phyloP scores from a whole-genome alignment of 495 filamentous ascomycete species.

The Glarea lozoyensis region DNA sequence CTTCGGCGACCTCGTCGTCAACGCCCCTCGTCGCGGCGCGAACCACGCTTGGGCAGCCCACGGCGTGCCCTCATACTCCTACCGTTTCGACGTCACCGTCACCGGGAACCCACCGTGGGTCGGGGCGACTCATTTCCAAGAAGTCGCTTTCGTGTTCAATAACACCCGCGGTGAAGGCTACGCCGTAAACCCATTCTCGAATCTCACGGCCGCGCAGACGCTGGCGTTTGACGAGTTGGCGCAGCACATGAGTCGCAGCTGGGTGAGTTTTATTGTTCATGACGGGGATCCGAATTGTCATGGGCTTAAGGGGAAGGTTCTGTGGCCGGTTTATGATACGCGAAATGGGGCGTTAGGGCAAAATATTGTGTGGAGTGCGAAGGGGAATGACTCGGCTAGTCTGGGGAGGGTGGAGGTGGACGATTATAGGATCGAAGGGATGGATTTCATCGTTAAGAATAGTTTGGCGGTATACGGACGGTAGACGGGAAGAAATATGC shows the following conservation, averaged over 20 bases:
- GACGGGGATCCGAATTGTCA: slow-evolving; percentile 28
- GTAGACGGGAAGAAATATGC: too few relatives aligned
- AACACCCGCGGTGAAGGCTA: slow-evolving; percentile 34
- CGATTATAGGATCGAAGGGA: slow-evolving; percentile 11
- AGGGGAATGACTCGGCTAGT: slow-evolving; percentile 9
- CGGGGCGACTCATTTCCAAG: slow-evolving; percentile 36
- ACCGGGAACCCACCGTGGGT: slow-evolving; percentile 19
- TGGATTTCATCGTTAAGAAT: slow-evolving; percentile 7
- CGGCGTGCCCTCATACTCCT: slow-evolving; percentile 30
- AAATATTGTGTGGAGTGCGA: slow-evolving; percentile 8
- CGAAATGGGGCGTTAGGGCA: not conserved
- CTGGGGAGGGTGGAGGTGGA: slow-evolving; percentile 10
- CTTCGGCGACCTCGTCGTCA: slow-evolving; percentile 28
- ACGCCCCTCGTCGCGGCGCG: slow-evolving; percentile 28
- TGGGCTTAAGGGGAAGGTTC: not conserved
- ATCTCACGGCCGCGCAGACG: slow-evolving; percentile 10
- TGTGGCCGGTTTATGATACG: slow-evolving; percentile 10
- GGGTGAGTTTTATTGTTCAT: slow-evolving; percentile 36
- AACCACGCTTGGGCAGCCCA: slow-evolving; percentile 28
- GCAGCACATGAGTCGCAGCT: slow-evolving; percentile 31
- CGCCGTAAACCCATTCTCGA: slow-evolving; percentile 28
- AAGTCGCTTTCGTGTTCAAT: slow-evolving; percentile 41
- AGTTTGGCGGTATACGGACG: not conserved
- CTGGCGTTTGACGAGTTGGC: slow-evolving; percentile 24
- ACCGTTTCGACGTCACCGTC: slow-evolving; percentile 33